Conservation (phyloP, 1,284 basidiomycete species). For the Marasmius fiardii region DNA sequence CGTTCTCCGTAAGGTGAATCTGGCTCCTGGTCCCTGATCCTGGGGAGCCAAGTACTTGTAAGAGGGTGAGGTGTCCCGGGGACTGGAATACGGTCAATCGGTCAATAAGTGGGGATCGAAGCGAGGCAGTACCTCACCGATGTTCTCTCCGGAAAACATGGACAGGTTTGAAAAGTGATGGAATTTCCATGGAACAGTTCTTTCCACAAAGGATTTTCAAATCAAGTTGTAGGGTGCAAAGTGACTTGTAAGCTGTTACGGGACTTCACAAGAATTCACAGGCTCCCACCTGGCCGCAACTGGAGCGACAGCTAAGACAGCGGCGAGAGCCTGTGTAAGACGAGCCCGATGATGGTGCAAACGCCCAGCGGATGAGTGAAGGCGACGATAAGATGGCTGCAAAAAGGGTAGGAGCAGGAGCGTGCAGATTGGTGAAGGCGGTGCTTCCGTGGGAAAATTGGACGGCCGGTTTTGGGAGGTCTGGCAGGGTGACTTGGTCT, state of each 20-base stretch:
- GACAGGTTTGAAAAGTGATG: not conserved
- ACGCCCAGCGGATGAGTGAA: not conserved
- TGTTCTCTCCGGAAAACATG: not conserved
- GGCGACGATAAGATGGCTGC: not conserved
- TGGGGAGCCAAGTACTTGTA: no score
- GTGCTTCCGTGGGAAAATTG: not conserved
- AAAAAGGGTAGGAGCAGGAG: not conserved
- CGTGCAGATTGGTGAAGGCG: not conserved
- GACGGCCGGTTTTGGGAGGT: not conserved
- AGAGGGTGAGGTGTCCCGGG: no score
- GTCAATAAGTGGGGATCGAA: not conserved
- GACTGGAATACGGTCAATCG: not conserved
- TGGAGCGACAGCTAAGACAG: no score
- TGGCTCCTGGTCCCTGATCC: not conserved
- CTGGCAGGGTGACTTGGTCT: not conserved
- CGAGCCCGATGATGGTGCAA: not conserved
- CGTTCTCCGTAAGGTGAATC: not conserved
- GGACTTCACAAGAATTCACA: not conserved
- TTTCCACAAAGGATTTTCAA: not conserved
- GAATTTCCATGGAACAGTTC: not conserved
- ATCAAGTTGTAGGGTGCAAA: not conserved
- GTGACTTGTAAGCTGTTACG: not conserved
- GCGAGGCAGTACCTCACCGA: not conserved
- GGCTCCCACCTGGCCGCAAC: not conserved
- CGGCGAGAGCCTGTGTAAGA: not conserved